These are phyloP conservation scores for Nothophoma quercina DNA, from an alignment of 2,329 filamentous ascomycete species.

Conservation along the genomic window DNA sequence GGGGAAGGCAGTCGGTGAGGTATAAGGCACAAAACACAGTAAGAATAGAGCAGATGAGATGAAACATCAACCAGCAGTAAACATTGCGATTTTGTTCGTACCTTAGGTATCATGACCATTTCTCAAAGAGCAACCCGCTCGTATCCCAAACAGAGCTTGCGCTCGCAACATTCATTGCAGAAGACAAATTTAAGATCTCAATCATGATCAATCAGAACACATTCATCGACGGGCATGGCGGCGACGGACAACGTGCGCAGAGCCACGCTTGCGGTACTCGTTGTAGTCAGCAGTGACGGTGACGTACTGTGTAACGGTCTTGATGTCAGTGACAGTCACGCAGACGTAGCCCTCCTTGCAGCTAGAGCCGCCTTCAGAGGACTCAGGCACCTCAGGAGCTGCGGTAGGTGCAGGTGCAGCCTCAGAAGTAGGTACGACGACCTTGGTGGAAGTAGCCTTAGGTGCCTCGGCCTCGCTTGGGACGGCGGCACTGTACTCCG, in stretches of 20 bases:
- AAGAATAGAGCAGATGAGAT: no score
- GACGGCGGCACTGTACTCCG: conserved; percentile 2
- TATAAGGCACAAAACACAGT: not conserved
- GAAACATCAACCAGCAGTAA: conserved; percentile 6
- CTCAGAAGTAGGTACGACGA: conserved; percentile 24
- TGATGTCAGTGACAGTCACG: conserved; percentile 32
- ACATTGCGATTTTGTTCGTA: conserved; percentile 7
- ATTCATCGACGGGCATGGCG: conserved; percentile 15
- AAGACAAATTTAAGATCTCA: not conserved
- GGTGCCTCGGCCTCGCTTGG: conserved; percentile 8
- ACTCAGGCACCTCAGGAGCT: conserved; percentile 5
- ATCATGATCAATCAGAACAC: not conserved
- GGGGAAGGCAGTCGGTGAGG: conserved; percentile 12
- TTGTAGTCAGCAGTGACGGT: conserved; percentile 34
- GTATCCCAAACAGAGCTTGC: conserved; percentile 15
- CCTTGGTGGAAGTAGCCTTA: conserved; percentile 21
- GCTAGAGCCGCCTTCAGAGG: conserved; percentile 1
- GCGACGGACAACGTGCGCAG: conserved; percentile 2
- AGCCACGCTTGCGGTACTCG: conserved; percentile 23
- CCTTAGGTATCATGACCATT: conserved; percentile 7
- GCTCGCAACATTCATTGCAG: conserved; percentile 15
- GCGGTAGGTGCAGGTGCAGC: conserved; percentile 30
- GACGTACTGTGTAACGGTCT: conserved; percentile 37
- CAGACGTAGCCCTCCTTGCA: conserved; percentile 35
- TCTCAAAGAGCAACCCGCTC: conserved; percentile 10